Percentiles rank a stretch among this genome's conserved stretches.
These are phyloP conservation scores for Chaetoscypha palmicola DNA, from an alignment of 2,329 filamentous ascomycete species.

Conservation along the genomic window DNA sequence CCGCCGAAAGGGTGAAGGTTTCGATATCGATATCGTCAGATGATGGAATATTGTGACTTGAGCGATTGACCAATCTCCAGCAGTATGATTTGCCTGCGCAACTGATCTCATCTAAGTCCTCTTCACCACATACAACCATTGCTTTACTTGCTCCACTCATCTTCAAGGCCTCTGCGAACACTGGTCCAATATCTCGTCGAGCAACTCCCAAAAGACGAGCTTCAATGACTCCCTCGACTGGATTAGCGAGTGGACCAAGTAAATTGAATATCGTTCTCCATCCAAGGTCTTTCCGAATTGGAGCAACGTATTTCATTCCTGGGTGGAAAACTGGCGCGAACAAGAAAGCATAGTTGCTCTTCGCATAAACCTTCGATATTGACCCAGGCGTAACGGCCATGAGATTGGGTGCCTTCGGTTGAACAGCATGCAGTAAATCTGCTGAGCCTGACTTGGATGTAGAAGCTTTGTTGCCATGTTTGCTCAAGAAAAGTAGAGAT, in stretches of 20 bases:
- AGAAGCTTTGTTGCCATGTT: slow-evolving; percentile 93
- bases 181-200: slow-evolving; percentile 74
- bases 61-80: slow-evolving; percentile 65
- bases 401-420: slow-evolving; percentile 66
- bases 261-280: slow-evolving; percentile 98
- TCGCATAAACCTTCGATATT: slow-evolving; percentile 64
- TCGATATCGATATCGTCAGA: slow-evolving; percentile 51
- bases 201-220: slow-evolving; percentile 91
- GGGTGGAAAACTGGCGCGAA: slow-evolving; percentile 96
- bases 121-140: slow-evolving; percentile 84
- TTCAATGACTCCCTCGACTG: slow-evolving; percentile 76
- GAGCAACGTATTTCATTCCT: slow-evolving; percentile 83
- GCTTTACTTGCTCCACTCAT: slow-evolving; percentile 74
- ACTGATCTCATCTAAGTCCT: slow-evolving; percentile 92
- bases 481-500: slow-evolving; percentile 75
- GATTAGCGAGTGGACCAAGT: slow-evolving; percentile 85
- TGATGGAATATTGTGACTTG: slow-evolving; percentile 32
- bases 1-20: slow-evolving; percentile 69
- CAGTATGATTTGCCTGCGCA: slow-evolving; percentile 84
- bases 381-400: slow-evolving; percentile 65
- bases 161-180: slow-evolving; percentile 79
- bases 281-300: slow-evolving; percentile 78
- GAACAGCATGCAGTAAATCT: slow-evolving; percentile 74
- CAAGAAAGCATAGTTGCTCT: slow-evolving; percentile 88
- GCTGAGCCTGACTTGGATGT: slow-evolving; percentile 95